These are phyloP conservation scores for Vigna hirtella DNA, from an alignment of 306 rosid species.

Conservation along the genomic window DNA sequence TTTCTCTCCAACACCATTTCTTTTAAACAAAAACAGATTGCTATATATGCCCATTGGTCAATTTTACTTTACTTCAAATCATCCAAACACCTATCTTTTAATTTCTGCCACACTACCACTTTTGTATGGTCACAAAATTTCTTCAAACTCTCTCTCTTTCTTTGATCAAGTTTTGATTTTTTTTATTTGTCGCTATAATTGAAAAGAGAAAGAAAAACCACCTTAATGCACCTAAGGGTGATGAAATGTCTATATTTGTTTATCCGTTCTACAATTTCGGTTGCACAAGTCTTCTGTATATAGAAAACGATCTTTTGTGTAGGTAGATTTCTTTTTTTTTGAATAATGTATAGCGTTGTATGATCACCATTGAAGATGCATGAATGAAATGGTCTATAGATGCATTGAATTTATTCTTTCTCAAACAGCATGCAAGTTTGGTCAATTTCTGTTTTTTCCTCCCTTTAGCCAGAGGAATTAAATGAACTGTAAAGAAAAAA, in stretches of 20 bases:
- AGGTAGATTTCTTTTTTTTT: background rate
- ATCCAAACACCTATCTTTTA: slow-evolving; percentile 27
- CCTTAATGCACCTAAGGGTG: background rate
- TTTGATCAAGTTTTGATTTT: slow-evolving; percentile 1
- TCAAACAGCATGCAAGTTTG: slow-evolving; percentile 35
- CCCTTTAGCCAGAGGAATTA: slow-evolving; percentile 39
- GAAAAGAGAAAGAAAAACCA: background rate
- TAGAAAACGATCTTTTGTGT: slow-evolving; percentile 7
- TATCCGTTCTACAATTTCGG: slow-evolving; percentile 3
- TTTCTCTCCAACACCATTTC: background rate
- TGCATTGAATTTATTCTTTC: slow-evolving; percentile 35
- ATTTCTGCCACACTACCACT: slow-evolving; percentile 8
- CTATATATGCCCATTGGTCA: background rate
- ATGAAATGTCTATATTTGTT: slow-evolving; percentile 37
- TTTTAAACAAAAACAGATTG: slow-evolving; percentile 5
- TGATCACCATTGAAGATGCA: slow-evolving; percentile 35
- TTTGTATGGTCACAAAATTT: slow-evolving; percentile 29
- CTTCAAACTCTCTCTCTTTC: slow-evolving; percentile 2
- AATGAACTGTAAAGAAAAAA: slow-evolving; percentile 47
- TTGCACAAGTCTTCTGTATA: slow-evolving; percentile 19
- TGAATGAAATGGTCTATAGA: slow-evolving; percentile 21
- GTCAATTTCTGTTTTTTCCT: slow-evolving; percentile 38
- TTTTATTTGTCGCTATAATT: background rate
- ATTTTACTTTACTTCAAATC: slow-evolving; percentile 33
- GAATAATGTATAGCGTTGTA: slow-evolving; percentile 36